These are phyloP conservation scores for Eucalyptus fibrosa DNA, from an alignment of 345 rosid genomes.

Conservation along the genomic window DNA sequence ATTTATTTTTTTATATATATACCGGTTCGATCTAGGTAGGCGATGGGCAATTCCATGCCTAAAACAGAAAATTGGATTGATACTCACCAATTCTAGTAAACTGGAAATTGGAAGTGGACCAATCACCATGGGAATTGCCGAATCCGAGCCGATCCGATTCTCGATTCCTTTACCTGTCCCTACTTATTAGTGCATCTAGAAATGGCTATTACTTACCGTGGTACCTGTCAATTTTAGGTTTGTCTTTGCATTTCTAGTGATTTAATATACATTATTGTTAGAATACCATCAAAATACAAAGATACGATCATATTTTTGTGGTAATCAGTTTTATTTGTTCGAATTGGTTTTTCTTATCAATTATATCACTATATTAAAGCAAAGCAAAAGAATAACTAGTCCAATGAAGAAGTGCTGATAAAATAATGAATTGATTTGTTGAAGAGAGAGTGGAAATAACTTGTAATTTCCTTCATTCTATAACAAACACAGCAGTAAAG, in stretches of 20 bases:
- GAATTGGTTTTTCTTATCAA: not conserved
- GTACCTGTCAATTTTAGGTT: not conserved
- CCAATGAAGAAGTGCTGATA: not conserved
- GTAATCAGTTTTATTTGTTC: not conserved
- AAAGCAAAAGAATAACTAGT: not conserved
- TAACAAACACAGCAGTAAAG: not conserved
- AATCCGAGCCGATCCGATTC: rapidly evolving
- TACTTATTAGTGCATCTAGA: not conserved
- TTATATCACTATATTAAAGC: not conserved
- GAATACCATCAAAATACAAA: not conserved
- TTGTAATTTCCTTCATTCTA: not conserved
- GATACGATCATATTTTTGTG: not conserved
- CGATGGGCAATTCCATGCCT: too few relatives aligned
- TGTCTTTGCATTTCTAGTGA: not conserved
- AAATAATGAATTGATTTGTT: not conserved
- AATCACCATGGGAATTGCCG: too few relatives aligned
- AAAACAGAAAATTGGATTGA: rapidly evolving
- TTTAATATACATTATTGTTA: too few relatives aligned
- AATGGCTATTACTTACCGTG: not conserved
- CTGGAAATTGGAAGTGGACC: too few relatives aligned
- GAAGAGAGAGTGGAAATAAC: not conserved
- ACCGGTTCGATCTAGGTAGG: rapidly evolving
- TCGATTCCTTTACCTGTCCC: rapidly evolving
- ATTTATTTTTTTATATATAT: too few relatives aligned
- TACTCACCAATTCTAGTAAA: too few relatives aligned